These are phyloP conservation scores for Phialophora expanda DNA, from an alignment of 2,329 filamentous ascomycete genomes.

Conservation along the genomic window DNA sequence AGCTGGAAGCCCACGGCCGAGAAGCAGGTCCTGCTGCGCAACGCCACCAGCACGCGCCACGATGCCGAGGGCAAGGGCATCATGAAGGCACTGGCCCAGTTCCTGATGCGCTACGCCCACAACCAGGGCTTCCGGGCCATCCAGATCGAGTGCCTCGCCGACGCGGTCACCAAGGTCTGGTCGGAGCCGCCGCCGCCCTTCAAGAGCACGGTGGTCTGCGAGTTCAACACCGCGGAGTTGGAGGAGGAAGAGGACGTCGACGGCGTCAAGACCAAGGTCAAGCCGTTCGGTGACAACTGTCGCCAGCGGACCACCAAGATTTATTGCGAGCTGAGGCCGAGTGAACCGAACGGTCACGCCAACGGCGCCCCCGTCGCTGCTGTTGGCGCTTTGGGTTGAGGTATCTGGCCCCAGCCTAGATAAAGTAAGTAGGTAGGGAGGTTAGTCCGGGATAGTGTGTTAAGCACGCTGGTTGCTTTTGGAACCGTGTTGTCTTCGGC, in stretches of 20 bases:
- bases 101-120: constrained; percentile 47
- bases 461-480: background rate
- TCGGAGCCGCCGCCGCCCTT: constrained; percentile 34
- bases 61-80: constrained; percentile 46
- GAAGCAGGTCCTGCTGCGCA: constrained; percentile 45
- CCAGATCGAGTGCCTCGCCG: constrained; percentile 45
- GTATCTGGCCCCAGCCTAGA: no score
- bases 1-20: constrained; percentile 42
- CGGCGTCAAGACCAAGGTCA: constrained; percentile 45
- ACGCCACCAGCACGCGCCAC: constrained; percentile 46
- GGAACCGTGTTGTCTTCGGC: background rate
- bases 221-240: constrained; percentile 31
- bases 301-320: constrained; percentile 68
- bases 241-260: constrained; percentile 29
- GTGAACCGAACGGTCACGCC: constrained; percentile 14
- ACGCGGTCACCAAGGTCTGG: constrained; percentile 36
- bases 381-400: constrained; percentile 15
- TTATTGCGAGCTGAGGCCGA: constrained; percentile 59
- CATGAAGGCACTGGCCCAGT: constrained; percentile 46
- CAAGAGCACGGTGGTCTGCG: constrained; percentile 22
- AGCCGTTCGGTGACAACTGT: constrained; percentile 68
- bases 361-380: background rate
- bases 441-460: background rate
- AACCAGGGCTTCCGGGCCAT: constrained; percentile 44
- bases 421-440: background rate